A percentile compares a stretch with the other conserved stretches of the same genome.
Evolutionary conservation across 371 early-diverging fungal genomes (phyloP).

Genomic region (Mortierella sp.): DNA sequence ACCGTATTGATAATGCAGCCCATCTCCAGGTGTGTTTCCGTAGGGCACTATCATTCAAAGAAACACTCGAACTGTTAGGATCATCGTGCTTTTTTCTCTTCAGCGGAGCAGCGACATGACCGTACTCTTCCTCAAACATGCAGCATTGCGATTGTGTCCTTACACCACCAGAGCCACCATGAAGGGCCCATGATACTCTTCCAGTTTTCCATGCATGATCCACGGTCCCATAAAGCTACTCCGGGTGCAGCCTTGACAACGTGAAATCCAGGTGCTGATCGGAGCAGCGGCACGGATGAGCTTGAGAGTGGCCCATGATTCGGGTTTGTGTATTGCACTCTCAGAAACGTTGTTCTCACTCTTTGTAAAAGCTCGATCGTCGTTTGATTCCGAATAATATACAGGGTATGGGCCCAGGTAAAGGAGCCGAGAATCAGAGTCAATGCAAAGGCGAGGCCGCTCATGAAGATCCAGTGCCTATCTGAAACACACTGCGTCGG

Average conservation of each 20-base stretch:
- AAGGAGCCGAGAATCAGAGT: constrained; percentile 45
- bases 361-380: constrained; percentile 53
- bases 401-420: constrained; percentile 43
- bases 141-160: constrained; percentile 4
- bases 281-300: constrained; percentile 4
- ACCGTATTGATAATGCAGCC: constrained; percentile 61
- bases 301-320: constrained; percentile 12
- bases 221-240: constrained; percentile 54
- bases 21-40: constrained; percentile 60
- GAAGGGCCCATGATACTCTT: constrained; percentile 55
- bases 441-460: constrained; percentile 34
- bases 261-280: constrained; percentile 22
- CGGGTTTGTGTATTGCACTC: constrained; percentile 31
- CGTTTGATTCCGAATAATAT: constrained; percentile 48
- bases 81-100: neutral
- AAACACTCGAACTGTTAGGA: neutral
- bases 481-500: constrained; percentile 13
- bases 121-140: too few relatives aligned
- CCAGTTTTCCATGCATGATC: constrained; percentile 52
- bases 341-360: constrained; percentile 29
- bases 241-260: constrained; percentile 39
- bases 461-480: constrained; percentile 29
- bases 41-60: constrained; percentile 27
- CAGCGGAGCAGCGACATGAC: too few relatives aligned
- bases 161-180: constrained; percentile 60